Evolutionary conservation across 2,329 filamentous ascomycete species (phyloP).

Genomic region (Clarireedia monteithiana): DNA sequence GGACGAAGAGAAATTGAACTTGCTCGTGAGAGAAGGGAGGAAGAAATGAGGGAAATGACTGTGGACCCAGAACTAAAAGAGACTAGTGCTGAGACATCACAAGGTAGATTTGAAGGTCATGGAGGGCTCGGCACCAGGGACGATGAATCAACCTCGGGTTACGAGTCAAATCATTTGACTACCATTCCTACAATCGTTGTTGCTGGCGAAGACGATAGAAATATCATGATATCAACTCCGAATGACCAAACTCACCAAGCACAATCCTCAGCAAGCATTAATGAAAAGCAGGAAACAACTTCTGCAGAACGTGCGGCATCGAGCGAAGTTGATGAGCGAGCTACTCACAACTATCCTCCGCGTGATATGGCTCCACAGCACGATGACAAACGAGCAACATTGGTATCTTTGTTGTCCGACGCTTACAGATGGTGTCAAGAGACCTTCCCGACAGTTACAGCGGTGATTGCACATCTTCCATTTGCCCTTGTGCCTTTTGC

Average conservation of each 20-base stretch:
- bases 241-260: slow-evolving; percentile 9
- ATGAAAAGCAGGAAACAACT: slow-evolving; percentile 14
- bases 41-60: slow-evolving; percentile 10
- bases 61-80: slow-evolving; percentile 8
- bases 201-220: too few relatives aligned
- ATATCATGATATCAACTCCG: background rate
- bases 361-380: slow-evolving; percentile 1
- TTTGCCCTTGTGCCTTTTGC: slow-evolving; percentile 63
- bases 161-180: too few relatives aligned
- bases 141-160: background rate
- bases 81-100: background rate
- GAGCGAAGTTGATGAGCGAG: slow-evolving; percentile 8
- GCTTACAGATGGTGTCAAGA: slow-evolving; percentile 53
- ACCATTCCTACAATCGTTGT: too few relatives aligned
- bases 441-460: slow-evolving; percentile 62
- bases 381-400: slow-evolving; percentile 33
- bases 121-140: background rate
- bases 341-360: background rate
- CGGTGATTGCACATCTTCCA: slow-evolving; percentile 58
- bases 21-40: slow-evolving; percentile 33
- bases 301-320: slow-evolving; percentile 1
- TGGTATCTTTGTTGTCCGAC: slow-evolving; percentile 42
- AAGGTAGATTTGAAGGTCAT: background rate
- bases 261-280: slow-evolving; percentile 12
- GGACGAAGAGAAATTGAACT: slow-evolving; percentile 43